These are phyloP conservation scores for Entelexis paramagnoliae DNA, from an alignment of 1,139 yeast species.

Conservation along the genomic window DNA sequence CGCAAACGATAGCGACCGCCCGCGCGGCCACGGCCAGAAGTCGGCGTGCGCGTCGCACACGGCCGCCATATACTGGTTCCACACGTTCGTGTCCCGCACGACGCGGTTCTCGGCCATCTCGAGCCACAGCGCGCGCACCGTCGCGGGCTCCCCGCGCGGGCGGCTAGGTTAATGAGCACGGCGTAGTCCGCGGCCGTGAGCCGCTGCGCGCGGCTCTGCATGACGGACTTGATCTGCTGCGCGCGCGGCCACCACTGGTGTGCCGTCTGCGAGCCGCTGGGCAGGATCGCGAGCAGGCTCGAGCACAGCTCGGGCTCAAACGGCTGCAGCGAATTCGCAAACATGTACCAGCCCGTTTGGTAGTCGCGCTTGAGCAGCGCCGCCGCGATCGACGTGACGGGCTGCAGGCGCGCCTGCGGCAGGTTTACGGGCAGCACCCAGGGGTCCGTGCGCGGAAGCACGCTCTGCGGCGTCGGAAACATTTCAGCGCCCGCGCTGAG, in stretches of 20 bases:
- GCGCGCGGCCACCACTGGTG: conserved; percentile 21
- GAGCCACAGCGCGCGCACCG: conserved; percentile 28
- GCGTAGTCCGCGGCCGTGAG: conserved; percentile 26
- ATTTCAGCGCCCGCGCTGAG: conserved; percentile 10
- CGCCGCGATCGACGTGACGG: conserved; percentile 8
- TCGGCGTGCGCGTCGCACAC: conserved; percentile 30
- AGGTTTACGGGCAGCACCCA: conserved; percentile 12
- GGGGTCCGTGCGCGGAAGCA: conserved; percentile 17
- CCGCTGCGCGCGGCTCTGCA: conserved; percentile 2
- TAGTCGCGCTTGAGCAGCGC: conserved; percentile 14
- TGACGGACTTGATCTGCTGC: conserved; percentile 8
- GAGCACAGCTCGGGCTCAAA: conserved; percentile 8
- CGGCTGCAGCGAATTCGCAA: conserved; percentile 1
- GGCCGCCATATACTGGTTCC: conserved; percentile 32
- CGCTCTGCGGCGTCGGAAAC: conserved; percentile 16
- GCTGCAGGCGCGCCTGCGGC: neutral
- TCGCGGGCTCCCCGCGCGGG: conserved; percentile 24
- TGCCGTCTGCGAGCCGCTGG: conserved; percentile 19
- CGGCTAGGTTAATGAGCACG: conserved; percentile 27
- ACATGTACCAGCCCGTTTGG: conserved; percentile 18
- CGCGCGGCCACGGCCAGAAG: conserved; percentile 26
- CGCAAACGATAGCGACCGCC: conserved; percentile 5
- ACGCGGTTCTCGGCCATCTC: conserved; percentile 21
- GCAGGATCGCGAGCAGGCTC: conserved; percentile 16
- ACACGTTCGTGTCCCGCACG: conserved; percentile 26